Base-by-base conservation (phyloP, 805 yeast species). In the Nakazawaea wyomingensis region DNA sequence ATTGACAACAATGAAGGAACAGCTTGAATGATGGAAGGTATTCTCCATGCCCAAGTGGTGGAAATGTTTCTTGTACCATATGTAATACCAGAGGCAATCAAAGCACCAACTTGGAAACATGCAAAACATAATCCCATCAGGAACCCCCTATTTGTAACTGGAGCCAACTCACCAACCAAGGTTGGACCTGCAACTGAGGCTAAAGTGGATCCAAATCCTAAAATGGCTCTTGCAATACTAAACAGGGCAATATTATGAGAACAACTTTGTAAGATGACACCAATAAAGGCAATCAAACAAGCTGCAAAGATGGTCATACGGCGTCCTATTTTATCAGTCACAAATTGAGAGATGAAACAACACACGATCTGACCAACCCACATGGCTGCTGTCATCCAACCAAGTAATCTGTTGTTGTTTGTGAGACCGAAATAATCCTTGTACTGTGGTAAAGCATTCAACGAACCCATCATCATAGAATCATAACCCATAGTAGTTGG, bases 191-290 rank as follows among this genome's bases (percentile, higher is more conserved):
- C 52, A 21, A 54, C 56, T 6, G 57, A 53, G 33, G 59, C 58
- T 24, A 62, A 42, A 11, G 57, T 52, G 14, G 50, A 52, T 3
- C 67, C 71, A 35, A 62, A 45, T 21, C 71, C 71, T 37, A 65
- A 48, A 9, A 67, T 48, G 24, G 66, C 52, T 46, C 72, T 57
- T 5, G 62, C 63, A 27, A 59, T 54, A 39, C 62, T 47, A 48
- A 67, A 65, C 62, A 66, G 65, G 3, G 60, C 64, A 20, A 59
- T 54, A 41, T 64, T 59, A 42, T 51, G 56, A 20, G 72, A 62
- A 3, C 65, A 61, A 16, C 66, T 59, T 47, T 66, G 71, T 30
- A 66, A 50, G 1, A 56, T 58, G n/a, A 62, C 65, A 10, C 71
- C 73, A 13, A 61, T 41, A 18, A 54, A 42, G 9, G 57, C 47